Percentiles rank a stretch among this genome's conserved stretches.
Conservation (phyloP, 108 stramenopile species). For the Pseudonitzschia pungens region DNA sequence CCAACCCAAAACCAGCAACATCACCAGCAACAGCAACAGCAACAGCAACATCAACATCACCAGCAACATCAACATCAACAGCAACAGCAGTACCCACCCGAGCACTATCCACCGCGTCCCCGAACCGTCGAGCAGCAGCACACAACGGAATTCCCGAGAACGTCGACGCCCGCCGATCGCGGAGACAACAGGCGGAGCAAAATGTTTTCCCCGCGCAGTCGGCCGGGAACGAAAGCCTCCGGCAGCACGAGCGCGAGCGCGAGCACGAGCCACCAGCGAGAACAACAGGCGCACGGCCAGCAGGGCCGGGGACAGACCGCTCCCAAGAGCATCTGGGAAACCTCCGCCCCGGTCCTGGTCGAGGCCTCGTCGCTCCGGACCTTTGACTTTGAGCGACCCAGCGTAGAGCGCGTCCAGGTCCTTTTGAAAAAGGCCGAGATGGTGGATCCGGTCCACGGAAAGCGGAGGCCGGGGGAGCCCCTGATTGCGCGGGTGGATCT, state of each 20-base stretch:
- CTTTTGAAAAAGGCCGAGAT: slow-evolving; percentile 58
- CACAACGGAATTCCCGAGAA: slow-evolving; percentile 1
- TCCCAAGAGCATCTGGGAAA: slow-evolving; percentile 52
- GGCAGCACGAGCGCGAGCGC: not conserved
- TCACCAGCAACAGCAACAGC: too few relatives aligned
- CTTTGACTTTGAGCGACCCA: slow-evolving; percentile 55
- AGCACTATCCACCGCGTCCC: not conserved
- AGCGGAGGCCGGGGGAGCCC: slow-evolving; percentile 34
- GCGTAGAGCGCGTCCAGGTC: slow-evolving; percentile 64
- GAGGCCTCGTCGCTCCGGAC: slow-evolving; percentile 77
- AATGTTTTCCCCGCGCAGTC: not conserved
- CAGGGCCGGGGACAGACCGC: not conserved
- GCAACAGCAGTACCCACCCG: too few relatives aligned
- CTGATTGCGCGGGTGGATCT: slow-evolving; percentile 71
- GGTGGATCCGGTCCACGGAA: not conserved
- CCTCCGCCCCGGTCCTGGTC: slow-evolving; percentile 47
- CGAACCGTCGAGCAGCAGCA: not conserved
- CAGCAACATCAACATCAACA: too few relatives aligned
- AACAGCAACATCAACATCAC: too few relatives aligned
- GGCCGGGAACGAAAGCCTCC: not conserved
- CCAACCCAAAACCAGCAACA: too few relatives aligned
- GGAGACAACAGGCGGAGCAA: not conserved
- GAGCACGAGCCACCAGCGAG: not conserved
- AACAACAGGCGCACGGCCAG: not conserved
- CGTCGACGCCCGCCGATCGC: not conserved